Evolutionary conservation across 352 stramenopile genomes (phyloP).

Genomic region (Phytophthora uliginosa): DNA sequence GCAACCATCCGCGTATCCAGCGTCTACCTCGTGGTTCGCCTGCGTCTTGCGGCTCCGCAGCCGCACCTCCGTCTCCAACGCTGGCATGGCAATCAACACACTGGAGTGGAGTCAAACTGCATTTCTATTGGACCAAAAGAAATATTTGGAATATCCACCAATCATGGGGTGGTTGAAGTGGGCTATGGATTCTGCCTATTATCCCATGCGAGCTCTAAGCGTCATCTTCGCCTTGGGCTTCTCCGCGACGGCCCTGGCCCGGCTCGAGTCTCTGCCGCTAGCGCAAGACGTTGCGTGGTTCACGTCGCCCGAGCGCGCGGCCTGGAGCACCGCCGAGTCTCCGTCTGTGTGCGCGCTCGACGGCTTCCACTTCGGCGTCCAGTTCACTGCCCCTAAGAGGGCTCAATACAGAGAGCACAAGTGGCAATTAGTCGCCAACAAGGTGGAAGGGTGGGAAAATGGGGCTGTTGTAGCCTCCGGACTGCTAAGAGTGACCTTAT

Average conservation of each 20-base stretch:
- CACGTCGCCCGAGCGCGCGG: not conserved
- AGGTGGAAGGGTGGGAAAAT: constrained; percentile 19
- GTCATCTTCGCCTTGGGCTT: constrained; percentile 14
- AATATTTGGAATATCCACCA: constrained; percentile 23
- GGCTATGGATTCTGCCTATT: constrained; percentile 16
- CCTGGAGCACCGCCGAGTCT: constrained; percentile 12
- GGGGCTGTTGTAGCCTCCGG: constrained; percentile 24
- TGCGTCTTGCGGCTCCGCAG: constrained; percentile 29
- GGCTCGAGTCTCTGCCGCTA: not conserved
- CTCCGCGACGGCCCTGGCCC: constrained; percentile 7
- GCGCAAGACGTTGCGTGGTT: constrained; percentile 21
- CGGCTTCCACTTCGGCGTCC: constrained; percentile 47
- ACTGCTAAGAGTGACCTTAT: constrained; percentile 5
- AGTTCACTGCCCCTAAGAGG: constrained; percentile 13
- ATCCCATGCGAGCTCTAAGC: constrained; percentile 7
- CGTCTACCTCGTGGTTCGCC: constrained; percentile 24
- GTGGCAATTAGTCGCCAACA: constrained; percentile 41
- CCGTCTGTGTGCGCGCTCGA: constrained; percentile 32
- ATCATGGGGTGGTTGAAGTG: constrained; percentile 33
- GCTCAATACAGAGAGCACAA: constrained; percentile 18
- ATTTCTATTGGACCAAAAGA: constrained; percentile 18
- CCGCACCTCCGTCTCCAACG: constrained; percentile 32
- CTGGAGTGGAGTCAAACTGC: not conserved
- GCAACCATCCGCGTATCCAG: not conserved
- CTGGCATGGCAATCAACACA: constrained; percentile 31